A percentile compares a stretch with the other conserved stretches of the same genome.
Evolutionary conservation across 1,139 yeast species (phyloP).

Genomic region (Yamadazyma membranifaciens): DNA sequence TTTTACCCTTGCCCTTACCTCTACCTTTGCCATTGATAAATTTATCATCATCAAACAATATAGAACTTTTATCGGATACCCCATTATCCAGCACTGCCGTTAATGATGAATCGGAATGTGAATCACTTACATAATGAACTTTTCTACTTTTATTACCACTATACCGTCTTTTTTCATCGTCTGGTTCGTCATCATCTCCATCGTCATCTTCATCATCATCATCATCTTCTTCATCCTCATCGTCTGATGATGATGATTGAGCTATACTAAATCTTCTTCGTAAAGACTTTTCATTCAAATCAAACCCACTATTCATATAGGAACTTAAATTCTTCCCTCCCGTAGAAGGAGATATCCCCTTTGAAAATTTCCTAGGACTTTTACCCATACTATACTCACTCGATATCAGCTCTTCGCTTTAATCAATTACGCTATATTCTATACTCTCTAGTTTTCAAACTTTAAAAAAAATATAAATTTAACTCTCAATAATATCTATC

Average conservation of each 20-base stretch:
- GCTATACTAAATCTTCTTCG: conserved; percentile 45
- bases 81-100: conserved; percentile 42
- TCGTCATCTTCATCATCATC: conserved; percentile 19
- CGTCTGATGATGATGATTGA: conserved; percentile 34
- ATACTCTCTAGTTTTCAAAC: too few relatives aligned
- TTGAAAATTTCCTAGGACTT: conserved; percentile 25
- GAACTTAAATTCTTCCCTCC: conserved; percentile 39
- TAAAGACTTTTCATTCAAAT: conserved; percentile 6
- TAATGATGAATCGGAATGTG: conserved; percentile 34
- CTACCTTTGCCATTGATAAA: conserved; percentile 1
- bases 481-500: too few relatives aligned
- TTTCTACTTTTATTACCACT: background rate
- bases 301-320: conserved; percentile 19
- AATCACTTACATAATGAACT: conserved; percentile 12
- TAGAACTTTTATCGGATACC: conserved; percentile 18
- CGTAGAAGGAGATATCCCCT: conserved; percentile 4
- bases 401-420: too few relatives aligned
- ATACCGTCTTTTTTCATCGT: background rate
- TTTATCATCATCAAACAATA: conserved; percentile 6
- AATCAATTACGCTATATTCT: too few relatives aligned
- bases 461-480: too few relatives aligned
- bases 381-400: conserved; percentile 24
- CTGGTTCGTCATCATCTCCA: conserved; percentile 6
- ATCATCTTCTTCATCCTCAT: conserved; percentile 12
- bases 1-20: conserved; percentile 15